Conservation (phyloP, 495 filamentous ascomycete species). For the Penicillium robsamsonii region DNA sequence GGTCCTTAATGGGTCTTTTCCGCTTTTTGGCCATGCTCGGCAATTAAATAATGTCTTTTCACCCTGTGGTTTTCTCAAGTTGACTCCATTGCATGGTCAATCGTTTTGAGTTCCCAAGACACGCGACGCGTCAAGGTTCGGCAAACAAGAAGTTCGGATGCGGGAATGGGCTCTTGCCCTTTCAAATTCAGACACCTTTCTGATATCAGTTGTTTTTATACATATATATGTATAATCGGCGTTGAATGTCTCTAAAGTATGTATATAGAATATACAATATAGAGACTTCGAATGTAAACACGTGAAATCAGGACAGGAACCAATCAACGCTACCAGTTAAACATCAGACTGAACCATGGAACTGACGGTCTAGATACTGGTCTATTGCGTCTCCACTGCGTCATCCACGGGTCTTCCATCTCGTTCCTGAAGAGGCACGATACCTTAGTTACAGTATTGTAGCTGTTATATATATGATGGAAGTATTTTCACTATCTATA, state of each 20-base stretch:
- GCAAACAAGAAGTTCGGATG: background rate
- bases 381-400: slow-evolving; percentile 32
- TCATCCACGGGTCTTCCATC: slow-evolving; percentile 23
- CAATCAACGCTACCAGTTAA: slow-evolving; percentile 1
- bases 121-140: slow-evolving; percentile 4
- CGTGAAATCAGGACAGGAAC: slow-evolving; percentile 4
- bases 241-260: background rate
- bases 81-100: background rate
- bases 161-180: no score
- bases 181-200: no score
- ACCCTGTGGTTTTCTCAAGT: background rate
- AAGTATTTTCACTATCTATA: background rate
- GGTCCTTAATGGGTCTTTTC: slow-evolving; percentile 39
- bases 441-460: background rate
- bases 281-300: background rate
- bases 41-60: background rate
- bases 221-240: background rate
- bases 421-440: slow-evolving; percentile 14
- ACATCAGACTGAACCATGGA: slow-evolving; percentile 30
- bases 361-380: slow-evolving; percentile 33
- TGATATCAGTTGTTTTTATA: no score
- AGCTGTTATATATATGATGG: background rate
- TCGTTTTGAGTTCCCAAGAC: background rate
- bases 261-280: background rate
- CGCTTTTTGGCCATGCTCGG: slow-evolving; percentile 43